Evolutionary conservation across 2,329 filamentous ascomycete species (phyloP).

Genomic region (Sporothrix globosa): DNA sequence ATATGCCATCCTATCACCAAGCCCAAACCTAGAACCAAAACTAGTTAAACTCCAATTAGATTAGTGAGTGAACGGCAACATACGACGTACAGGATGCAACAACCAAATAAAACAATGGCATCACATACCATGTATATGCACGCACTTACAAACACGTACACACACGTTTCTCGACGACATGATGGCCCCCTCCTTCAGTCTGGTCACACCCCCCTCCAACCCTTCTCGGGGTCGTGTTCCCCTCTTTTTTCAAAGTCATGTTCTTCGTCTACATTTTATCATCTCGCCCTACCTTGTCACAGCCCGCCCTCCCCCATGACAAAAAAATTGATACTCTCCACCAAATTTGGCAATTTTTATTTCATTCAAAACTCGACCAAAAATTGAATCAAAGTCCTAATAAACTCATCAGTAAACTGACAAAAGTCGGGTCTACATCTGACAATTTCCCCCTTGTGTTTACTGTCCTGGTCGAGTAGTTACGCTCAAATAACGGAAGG

Average conservation of each 20-base stretch:
- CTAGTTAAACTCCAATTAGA: neutral
- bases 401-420: no score
- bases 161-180: neutral
- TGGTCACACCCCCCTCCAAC: conserved; percentile 12
- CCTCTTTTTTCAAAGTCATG: neutral
- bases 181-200: conserved; percentile 5
- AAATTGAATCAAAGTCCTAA: no score
- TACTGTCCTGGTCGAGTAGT: no score
- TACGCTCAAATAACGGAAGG: no score
- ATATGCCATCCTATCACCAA: neutral
- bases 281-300: no score
- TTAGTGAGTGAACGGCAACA: neutral
- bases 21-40: neutral
- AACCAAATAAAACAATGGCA: neutral
- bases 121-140: neutral
- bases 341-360: no score
- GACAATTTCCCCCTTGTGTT: no score
- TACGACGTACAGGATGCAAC: neutral
- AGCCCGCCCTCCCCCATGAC: no score
- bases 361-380: no score
- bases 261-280: no score
- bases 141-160: neutral
- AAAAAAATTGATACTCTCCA: no score
- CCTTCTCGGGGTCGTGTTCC: neutral
- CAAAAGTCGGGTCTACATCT: no score